These are phyloP conservation scores for Nakazawaea wyomingensis DNA, from an alignment of 805 yeast genomes.

Conservation along the genomic window DNA sequence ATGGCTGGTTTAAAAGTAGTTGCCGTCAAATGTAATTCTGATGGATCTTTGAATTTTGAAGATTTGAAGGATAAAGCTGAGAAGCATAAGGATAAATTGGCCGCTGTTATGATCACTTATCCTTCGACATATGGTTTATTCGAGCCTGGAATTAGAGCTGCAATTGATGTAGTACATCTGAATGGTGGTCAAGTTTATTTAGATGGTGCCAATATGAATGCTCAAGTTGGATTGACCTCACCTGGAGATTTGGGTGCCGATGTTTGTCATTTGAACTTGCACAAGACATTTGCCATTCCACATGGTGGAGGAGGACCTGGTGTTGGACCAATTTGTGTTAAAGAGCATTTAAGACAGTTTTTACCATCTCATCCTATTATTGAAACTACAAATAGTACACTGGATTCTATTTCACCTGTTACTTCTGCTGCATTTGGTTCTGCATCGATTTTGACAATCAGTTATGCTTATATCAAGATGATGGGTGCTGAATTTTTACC, in stretches of 20 bases:
- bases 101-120: slow-evolving; percentile 94
- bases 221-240: slow-evolving; percentile 94
- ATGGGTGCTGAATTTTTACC: slow-evolving; percentile 84
- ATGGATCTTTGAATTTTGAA: slow-evolving; percentile 80
- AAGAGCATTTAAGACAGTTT: slow-evolving; percentile 69
- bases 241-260: slow-evolving; percentile 99
- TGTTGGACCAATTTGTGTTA: slow-evolving; percentile 96
- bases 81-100: slow-evolving; percentile 63
- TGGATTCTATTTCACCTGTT: slow-evolving; percentile 61
- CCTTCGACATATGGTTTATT: slow-evolving; percentile 97
- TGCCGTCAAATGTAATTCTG: slow-evolving; percentile 76
- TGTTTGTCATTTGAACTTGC: slow-evolving; percentile 94
- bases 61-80: slow-evolving; percentile 73
- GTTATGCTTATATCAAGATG: slow-evolving; percentile 92
- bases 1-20: slow-evolving; percentile 95
- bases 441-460: slow-evolving; percentile 87
- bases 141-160: slow-evolving; percentile 84
- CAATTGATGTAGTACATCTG: slow-evolving; percentile 78
- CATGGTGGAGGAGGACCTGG: slow-evolving; percentile 99
- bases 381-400: slow-evolving; percentile 39
- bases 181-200: slow-evolving; percentile 94
- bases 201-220: slow-evolving; percentile 99
- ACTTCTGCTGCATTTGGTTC: slow-evolving; percentile 95
- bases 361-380: slow-evolving; percentile 75
- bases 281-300: slow-evolving; percentile 95